A percentile compares a stretch with the other conserved stretches of the same genome.
Evolutionary conservation across 768 basidiomycete species (phyloP).

Genomic region (Pleurotus salmoneostramineus): DNA sequence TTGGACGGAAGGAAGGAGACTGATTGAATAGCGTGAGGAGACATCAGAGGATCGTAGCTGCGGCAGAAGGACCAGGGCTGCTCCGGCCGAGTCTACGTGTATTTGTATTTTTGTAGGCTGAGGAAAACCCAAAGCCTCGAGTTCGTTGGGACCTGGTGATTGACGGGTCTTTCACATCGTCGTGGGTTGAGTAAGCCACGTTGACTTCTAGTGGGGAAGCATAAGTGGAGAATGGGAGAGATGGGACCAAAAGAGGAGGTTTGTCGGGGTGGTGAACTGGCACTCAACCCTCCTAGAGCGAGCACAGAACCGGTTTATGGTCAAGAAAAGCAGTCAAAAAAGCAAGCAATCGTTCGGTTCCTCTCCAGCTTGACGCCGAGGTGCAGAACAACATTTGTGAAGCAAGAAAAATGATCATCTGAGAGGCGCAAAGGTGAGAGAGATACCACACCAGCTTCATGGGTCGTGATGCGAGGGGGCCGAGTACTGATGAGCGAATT

Average conservation of each 20-base stretch:
- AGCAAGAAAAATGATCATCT: not conserved
- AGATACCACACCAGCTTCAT: not conserved
- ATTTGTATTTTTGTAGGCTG: too few relatives aligned
- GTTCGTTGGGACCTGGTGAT: not conserved
- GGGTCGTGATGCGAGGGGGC: not conserved
- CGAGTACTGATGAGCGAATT: not conserved
- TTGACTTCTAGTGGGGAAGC: not conserved
- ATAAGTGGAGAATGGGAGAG: not conserved
- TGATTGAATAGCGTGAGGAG: not conserved
- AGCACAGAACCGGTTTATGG: too few relatives aligned
- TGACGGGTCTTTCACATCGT: not conserved
- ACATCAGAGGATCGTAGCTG: not conserved
- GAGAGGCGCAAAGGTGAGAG: not conserved
- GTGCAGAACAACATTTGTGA: not conserved
- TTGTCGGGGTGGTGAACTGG: not conserved
- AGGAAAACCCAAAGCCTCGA: not conserved
- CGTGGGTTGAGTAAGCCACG: not conserved
- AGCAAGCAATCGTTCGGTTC: too few relatives aligned
- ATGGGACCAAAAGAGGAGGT: not conserved
- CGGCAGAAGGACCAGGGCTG: not conserved
- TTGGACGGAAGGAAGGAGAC: not conserved
- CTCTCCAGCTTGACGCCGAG: too few relatives aligned
- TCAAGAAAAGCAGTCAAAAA: too few relatives aligned
- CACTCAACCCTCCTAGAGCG: too few relatives aligned
- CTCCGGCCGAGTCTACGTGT: too few relatives aligned